Evolutionary conservation across 805 yeast species (phyloP).

Genomic region (Wickerhamiella siamensis): DNA sequence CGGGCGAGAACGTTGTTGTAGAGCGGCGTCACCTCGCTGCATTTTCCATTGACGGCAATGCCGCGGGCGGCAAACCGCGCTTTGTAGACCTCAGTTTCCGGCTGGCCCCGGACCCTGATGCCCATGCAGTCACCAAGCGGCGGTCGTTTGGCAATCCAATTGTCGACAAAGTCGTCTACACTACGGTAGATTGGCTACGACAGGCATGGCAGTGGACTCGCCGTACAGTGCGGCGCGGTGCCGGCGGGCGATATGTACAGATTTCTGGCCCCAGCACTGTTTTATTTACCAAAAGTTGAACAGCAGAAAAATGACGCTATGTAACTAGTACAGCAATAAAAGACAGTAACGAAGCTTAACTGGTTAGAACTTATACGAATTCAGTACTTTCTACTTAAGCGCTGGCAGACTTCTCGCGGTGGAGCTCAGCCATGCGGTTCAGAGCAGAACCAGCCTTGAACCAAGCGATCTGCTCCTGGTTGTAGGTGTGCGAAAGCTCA

Average conservation of each 20-base stretch:
- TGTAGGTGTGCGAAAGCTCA: slow-evolving; percentile 91
- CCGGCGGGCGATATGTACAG: slow-evolving; percentile 9
- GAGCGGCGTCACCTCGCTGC: slow-evolving; percentile 32
- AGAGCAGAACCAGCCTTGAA: slow-evolving; percentile 98
- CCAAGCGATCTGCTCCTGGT: slow-evolving; percentile 95
- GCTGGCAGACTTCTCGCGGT: slow-evolving; percentile 7
- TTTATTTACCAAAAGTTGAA: slow-evolving; percentile 15
- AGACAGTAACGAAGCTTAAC: too few relatives aligned
- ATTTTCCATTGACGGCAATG: slow-evolving; percentile 21
- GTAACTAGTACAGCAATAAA: too few relatives aligned
- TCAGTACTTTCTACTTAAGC: not conserved
- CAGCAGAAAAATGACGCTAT: too few relatives aligned
- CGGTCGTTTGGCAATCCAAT: not conserved
- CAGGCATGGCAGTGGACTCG: not conserved
- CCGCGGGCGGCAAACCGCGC: slow-evolving; percentile 6
- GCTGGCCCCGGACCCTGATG: not conserved
- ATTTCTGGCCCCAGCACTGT: slow-evolving; percentile 17
- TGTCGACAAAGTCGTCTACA: not conserved
- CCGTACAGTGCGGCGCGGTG: not conserved
- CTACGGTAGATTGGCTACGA: not conserved
- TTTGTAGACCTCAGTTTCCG: slow-evolving; percentile 3
- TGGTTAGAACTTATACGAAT: not conserved
- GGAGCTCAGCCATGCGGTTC: slow-evolving; percentile 68
- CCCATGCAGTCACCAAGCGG: not conserved
- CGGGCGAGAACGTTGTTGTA: slow-evolving; percentile 29